Conservation (phyloP, 345 rosid genomes). For the Bruguiera sexangula region DNA sequence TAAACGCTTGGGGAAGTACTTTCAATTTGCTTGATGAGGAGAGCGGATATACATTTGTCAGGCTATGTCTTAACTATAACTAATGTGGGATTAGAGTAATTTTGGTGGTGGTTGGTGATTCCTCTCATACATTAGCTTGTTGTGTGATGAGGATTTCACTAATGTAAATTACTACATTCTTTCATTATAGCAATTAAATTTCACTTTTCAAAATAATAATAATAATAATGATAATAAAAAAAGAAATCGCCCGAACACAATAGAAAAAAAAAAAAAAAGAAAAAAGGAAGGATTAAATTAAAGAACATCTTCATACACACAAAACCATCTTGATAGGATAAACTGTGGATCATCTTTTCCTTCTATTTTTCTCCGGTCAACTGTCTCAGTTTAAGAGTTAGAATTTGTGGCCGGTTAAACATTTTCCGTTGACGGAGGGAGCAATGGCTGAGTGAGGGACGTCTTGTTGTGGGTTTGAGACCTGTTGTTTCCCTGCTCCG, state of each 20-base stretch:
- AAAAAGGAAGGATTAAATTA: neutral
- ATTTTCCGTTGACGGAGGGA: slow-evolving; percentile 71
- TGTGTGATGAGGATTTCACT: too few species aligned
- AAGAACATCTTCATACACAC: slow-evolving; percentile 30
- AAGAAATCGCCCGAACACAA: neutral
- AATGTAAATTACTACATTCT: too few species aligned
- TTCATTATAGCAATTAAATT: too few species aligned
- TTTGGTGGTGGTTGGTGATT: too few species aligned
- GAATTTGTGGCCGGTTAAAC: slow-evolving; percentile 48
- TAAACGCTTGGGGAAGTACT: too few species aligned
- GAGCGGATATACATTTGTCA: too few species aligned
- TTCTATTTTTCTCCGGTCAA: neutral
- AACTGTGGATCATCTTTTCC: neutral
- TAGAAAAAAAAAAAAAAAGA: neutral
- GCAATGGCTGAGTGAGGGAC: slow-evolving; percentile 74
- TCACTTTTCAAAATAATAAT: too few species aligned
- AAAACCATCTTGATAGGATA: slow-evolving; percentile 24
- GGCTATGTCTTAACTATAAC: too few species aligned
- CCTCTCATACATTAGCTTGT: too few species aligned
- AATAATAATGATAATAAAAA: too few species aligned
- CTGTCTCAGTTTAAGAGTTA: slow-evolving; percentile 17
- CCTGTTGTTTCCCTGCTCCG: slow-evolving; percentile 57
- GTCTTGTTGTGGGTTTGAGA: slow-evolving; percentile 51
- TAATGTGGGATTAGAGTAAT: too few species aligned
- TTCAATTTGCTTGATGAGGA: too few species aligned